These are phyloP conservation scores for Galerina sulciceps DNA, from an alignment of 768 basidiomycete genomes.

Conservation along the genomic window DNA sequence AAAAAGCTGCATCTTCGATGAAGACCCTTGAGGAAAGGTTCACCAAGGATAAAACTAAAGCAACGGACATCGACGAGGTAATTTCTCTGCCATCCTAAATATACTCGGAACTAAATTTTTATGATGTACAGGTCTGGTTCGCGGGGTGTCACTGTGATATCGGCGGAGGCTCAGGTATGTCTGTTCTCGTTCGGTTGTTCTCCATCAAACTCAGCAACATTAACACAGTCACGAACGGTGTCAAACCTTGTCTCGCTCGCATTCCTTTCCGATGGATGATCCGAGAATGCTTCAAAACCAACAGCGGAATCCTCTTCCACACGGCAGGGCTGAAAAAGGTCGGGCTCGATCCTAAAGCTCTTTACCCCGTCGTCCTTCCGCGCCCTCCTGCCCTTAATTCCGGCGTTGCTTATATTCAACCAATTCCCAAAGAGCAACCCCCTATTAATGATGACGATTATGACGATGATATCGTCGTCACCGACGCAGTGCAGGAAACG, in stretches of 20 bases:
- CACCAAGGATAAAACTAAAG: slow-evolving; percentile 20
- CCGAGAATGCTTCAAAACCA: slow-evolving; percentile 60
- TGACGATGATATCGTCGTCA: not conserved
- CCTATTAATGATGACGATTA: slow-evolving; percentile 8
- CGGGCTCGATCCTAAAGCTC: slow-evolving; percentile 40
- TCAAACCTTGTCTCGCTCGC: slow-evolving; percentile 46
- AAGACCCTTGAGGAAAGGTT: slow-evolving; percentile 30
- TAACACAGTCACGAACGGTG: slow-evolving; percentile 43
- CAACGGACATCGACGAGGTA: slow-evolving; percentile 50
- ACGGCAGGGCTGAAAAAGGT: slow-evolving; percentile 42
- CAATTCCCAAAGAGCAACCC: slow-evolving; percentile 31
- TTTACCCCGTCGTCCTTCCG: slow-evolving; percentile 38
- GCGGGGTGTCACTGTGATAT: slow-evolving; percentile 55
- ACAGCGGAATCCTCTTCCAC: slow-evolving; percentile 64
- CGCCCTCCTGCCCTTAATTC: slow-evolving; percentile 43
- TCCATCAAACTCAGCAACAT: not conserved
- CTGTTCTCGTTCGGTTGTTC: not conserved
- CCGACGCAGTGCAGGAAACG: slow-evolving; percentile 18
- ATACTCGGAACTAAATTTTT: not conserved
- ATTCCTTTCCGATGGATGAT: slow-evolving; percentile 73
- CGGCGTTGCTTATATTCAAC: slow-evolving; percentile 20
- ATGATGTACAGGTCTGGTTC: slow-evolving; percentile 30
- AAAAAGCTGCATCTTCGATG: slow-evolving; percentile 15
- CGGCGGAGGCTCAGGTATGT: slow-evolving; percentile 53
- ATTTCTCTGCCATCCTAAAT: not conserved